Conservation (phyloP, 768 basidiomycete genomes). For the Termitomyces sp. region DNA sequence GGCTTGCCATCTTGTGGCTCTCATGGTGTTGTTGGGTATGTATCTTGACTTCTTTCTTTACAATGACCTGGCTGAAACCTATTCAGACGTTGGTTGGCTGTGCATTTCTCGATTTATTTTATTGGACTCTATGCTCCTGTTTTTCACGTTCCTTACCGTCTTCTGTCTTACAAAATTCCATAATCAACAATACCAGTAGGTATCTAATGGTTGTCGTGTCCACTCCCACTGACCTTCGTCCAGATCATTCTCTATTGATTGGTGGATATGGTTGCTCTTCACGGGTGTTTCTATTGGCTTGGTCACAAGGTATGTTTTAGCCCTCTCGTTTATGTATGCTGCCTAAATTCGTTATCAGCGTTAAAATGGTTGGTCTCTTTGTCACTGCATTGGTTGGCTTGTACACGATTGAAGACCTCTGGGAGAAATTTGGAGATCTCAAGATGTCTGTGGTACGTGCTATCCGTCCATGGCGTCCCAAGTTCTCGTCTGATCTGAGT, state of each 20-base stretch:
- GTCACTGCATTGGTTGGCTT: conserved; percentile 92
- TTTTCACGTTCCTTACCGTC: conserved; percentile 97
- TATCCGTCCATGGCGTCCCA: background rate
- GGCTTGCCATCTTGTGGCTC: conserved; percentile 86
- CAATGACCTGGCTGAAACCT: background rate
- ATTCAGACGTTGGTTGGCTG: conserved; percentile 92
- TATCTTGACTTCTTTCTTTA: conserved; percentile 6
- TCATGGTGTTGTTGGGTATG: conserved; percentile 91
- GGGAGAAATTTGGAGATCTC: conserved; percentile 97
- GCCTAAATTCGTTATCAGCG: conserved; percentile 39
- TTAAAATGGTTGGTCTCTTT: conserved; percentile 96
- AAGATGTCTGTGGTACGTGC: conserved; percentile 80
- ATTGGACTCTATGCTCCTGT: conserved; percentile 97
- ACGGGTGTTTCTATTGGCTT: conserved; percentile 95
- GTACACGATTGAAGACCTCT: conserved; percentile 96
- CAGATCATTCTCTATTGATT: conserved; percentile 92
- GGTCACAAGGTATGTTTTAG: conserved; percentile 70
- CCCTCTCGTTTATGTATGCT: background rate
- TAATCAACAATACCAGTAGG: conserved; percentile 92
- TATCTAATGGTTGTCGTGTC: conserved; percentile 5
- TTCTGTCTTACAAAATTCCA: conserved; percentile 96
- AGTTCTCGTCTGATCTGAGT: background rate
- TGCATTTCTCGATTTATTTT: conserved; percentile 97
- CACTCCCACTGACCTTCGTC: background rate
- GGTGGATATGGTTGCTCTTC: conserved; percentile 95